These are phyloP conservation scores for Barnettozyma salicaria DNA, from an alignment of 805 yeast genomes.

Conservation along the genomic window DNA sequence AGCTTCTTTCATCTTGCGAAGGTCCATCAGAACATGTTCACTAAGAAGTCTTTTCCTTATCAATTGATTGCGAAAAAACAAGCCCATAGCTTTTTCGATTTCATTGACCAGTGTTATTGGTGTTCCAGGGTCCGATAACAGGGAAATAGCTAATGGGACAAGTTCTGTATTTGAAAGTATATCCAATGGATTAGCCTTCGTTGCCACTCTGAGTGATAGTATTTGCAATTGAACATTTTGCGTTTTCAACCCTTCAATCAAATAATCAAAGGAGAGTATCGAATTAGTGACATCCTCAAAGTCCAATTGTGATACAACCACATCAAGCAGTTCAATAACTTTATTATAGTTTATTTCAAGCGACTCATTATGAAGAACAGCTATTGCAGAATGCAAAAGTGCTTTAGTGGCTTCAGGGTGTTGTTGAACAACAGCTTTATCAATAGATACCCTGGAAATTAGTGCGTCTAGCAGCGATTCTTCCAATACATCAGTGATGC, in stretches of 20 bases:
- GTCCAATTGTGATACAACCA: slow-evolving; percentile 10
- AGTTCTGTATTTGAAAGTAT: slow-evolving; percentile 22
- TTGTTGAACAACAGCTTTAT: slow-evolving; percentile 7
- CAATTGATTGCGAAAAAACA: slow-evolving; percentile 15
- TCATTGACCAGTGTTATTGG: slow-evolving; percentile 17
- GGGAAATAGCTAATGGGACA: slow-evolving; percentile 11
- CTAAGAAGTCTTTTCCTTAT: slow-evolving; percentile 20
- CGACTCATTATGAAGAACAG: slow-evolving; percentile 6
- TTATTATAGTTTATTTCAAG: slow-evolving; percentile 13
- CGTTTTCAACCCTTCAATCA: slow-evolving; percentile 20
- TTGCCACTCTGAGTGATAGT: slow-evolving; percentile 17
- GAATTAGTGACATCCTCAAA: slow-evolving; percentile 17
- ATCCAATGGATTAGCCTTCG: slow-evolving; percentile 22
- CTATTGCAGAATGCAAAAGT: slow-evolving; percentile 3
- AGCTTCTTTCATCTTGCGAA: slow-evolving; percentile 10
- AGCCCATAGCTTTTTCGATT: slow-evolving; percentile 15
- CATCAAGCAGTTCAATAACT: slow-evolving; percentile 16
- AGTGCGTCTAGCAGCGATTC: neutral
- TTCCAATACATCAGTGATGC: slow-evolving; percentile 1
- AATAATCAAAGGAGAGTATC: slow-evolving; percentile 14
- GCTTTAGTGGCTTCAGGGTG: slow-evolving; percentile 6
- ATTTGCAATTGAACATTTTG: slow-evolving; percentile 16
- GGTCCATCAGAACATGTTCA: slow-evolving; percentile 5
- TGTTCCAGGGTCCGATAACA: slow-evolving; percentile 6
- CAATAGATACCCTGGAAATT: slow-evolving; percentile 6